These are phyloP conservation scores for Kodamaea hsintzibuensis DNA, from an alignment of 805 yeast genomes.

Conservation along the genomic window DNA sequence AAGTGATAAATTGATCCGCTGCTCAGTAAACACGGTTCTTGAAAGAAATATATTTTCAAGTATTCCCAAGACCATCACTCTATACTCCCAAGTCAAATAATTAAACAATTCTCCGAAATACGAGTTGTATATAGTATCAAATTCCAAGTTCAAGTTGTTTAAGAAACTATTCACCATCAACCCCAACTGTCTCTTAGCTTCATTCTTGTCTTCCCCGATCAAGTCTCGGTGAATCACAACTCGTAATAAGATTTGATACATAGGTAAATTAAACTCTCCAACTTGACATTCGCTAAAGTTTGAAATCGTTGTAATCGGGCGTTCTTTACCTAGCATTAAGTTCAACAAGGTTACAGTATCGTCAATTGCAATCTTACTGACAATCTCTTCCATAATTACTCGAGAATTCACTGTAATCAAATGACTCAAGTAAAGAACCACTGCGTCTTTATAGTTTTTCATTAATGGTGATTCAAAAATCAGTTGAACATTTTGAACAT, in stretches of 20 bases:
- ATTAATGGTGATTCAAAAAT: conserved; percentile 7
- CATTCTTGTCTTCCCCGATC: conserved; percentile 9
- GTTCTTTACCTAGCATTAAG: conserved; percentile 11
- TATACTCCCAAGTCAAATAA: conserved; percentile 31
- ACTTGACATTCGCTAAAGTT: conserved; percentile 20
- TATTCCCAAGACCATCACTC: conserved; percentile 24
- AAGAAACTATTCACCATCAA: conserved; percentile 18
- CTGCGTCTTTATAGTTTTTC: conserved; percentile 8
- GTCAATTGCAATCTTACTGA: conserved; percentile 16
- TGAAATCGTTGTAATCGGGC: conserved; percentile 4
- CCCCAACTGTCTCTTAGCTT: conserved; percentile 13
- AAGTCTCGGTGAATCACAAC: conserved; percentile 19
- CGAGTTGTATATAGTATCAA: conserved; percentile 28
- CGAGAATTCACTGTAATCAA: conserved; percentile 20
- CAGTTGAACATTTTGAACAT: conserved; percentile 4
- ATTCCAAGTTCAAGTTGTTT: conserved; percentile 25
- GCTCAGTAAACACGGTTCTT: conserved; percentile 13
- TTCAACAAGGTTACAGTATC: conserved; percentile 21
- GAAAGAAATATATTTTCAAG: conserved; percentile 31
- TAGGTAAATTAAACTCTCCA: conserved; percentile 39
- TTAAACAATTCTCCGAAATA: conserved; percentile 43
- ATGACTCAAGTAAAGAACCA: conserved; percentile 14
- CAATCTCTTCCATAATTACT: conserved; percentile 22
- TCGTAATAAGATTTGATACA: conserved; percentile 30
- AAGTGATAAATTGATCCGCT: conserved; percentile 2